phyloP scores from a whole-genome alignment of 805 yeast genomes.

The Metschnikowia noctiluminum region DNA sequence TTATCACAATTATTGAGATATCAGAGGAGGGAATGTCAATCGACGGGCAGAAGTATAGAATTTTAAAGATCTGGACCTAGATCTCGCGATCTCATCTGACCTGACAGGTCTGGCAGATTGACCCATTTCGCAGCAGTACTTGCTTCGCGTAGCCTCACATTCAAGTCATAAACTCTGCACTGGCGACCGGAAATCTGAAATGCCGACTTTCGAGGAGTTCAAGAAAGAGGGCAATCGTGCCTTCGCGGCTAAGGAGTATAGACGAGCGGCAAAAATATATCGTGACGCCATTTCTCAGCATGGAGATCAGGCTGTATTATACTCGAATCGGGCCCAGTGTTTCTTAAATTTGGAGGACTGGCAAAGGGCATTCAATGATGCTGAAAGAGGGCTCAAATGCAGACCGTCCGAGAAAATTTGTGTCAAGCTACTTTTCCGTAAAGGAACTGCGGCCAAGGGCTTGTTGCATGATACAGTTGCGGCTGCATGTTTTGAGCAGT shows the following conservation, averaged over 20 bases:
- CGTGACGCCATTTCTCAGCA: conserved; percentile 51
- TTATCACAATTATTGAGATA: neutral
- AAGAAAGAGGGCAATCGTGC: conserved; percentile 52
- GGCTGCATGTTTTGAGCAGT: conserved; percentile 28
- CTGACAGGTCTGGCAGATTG: neutral
- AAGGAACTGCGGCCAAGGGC: conserved; percentile 39
- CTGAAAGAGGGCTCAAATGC: conserved; percentile 45
- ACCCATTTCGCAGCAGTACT: neutral
- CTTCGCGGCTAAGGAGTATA: conserved; percentile 43
- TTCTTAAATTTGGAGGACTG: conserved; percentile 50
- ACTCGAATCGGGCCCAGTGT: conserved; percentile 71
- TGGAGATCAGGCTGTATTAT: conserved; percentile 50
- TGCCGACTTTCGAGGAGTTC: conserved; percentile 27
- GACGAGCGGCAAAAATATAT: conserved; percentile 52
- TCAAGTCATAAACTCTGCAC: neutral
- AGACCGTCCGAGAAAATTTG: conserved; percentile 29
- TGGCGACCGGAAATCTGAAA: neutral
- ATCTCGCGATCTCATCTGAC: neutral
- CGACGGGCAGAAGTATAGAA: too few species aligned
- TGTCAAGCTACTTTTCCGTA: conserved; percentile 52
- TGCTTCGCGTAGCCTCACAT: neutral
- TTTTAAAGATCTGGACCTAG: neutral
- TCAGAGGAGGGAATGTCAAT: neutral
- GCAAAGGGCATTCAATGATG: conserved; percentile 47
- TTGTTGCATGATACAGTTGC: conserved; percentile 26